Percentiles rank a stretch among this genome's conserved stretches.
Evolutionary conservation across 1,284 basidiomycete species (phyloP).

Genomic region (Stygiomarasmius scandens): DNA sequence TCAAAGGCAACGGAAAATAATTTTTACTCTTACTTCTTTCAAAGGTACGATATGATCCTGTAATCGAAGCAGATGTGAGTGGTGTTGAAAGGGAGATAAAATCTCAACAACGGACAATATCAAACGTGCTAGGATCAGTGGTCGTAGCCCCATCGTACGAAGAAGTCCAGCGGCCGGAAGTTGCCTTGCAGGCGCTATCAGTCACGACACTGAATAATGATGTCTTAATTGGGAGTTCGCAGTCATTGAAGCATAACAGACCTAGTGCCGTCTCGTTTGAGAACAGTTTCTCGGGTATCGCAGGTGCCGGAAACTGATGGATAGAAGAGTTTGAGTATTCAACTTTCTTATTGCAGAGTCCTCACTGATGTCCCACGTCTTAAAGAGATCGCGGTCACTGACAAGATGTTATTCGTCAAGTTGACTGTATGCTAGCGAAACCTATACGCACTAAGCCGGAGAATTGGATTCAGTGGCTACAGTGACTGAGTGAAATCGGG

Average conservation of each 20-base stretch:
- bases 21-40: constrained; percentile 41
- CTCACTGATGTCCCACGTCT: constrained; percentile 9
- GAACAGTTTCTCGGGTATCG: constrained; percentile 56
- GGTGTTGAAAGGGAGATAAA: neutral
- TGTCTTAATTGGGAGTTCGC: neutral
- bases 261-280: constrained; percentile 54
- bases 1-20: too few species aligned
- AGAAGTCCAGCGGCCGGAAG: constrained; percentile 55
- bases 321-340: neutral
- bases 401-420: neutral
- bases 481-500: neutral
- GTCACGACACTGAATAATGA: constrained; percentile 36
- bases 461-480: constrained; percentile 12
- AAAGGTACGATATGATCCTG: constrained; percentile 56
- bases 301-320: constrained; percentile 50
- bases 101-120: constrained; percentile 43
- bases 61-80: neutral
- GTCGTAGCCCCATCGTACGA: constrained; percentile 51
- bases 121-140: constrained; percentile 46
- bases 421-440: neutral
- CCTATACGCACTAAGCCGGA: constrained; percentile 2
- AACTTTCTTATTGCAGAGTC: neutral
- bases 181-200: constrained; percentile 41
- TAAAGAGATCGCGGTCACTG: constrained; percentile 7
- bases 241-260: neutral